Percentiles rank a stretch among this genome's conserved stretches.
Evolutionary conservation across 2,329 filamentous ascomycete genomes (phyloP).

Genomic region (Teratosphaeria gauchensis): DNA sequence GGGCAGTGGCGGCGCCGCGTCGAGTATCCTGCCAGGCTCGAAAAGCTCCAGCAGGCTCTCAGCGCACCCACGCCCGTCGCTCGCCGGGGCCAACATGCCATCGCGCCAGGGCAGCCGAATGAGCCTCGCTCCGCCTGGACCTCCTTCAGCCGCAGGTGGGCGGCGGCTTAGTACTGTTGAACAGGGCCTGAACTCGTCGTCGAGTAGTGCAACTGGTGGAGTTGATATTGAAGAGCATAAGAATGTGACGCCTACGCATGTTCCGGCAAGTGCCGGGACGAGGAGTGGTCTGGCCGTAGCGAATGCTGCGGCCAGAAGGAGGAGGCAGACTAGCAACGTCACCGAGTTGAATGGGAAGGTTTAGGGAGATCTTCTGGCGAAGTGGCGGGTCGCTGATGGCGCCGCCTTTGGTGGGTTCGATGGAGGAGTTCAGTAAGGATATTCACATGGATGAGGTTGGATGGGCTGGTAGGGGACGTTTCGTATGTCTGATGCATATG

Average conservation of each 20-base stretch:
- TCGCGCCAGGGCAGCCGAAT: constrained; percentile 12
- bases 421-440: neutral
- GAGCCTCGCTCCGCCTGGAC: constrained; percentile 12
- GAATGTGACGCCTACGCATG: constrained; percentile 19
- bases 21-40: constrained; percentile 3
- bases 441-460: neutral
- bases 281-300: constrained; percentile 9
- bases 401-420: neutral
- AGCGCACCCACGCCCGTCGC: constrained; percentile 2
- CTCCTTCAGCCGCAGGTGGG: neutral
- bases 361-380: neutral
- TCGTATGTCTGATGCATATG: too few species aligned
- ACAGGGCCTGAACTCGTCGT: neutral
- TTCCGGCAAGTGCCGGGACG: constrained; percentile 10
- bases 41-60: constrained; percentile 10
- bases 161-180: neutral
- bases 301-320: constrained; percentile 7
- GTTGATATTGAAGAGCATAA: constrained; percentile 4
- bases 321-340: constrained; percentile 12
- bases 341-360: neutral
- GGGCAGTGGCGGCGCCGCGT: constrained; percentile 1
- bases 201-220: neutral
- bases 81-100: neutral
- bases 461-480: neutral
- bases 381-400: neutral